Percentiles rank a stretch among this genome's conserved stretches.
phyloP scores from a whole-genome alignment of 331 rosid species.

The Pyracantha coccinea region DNA sequence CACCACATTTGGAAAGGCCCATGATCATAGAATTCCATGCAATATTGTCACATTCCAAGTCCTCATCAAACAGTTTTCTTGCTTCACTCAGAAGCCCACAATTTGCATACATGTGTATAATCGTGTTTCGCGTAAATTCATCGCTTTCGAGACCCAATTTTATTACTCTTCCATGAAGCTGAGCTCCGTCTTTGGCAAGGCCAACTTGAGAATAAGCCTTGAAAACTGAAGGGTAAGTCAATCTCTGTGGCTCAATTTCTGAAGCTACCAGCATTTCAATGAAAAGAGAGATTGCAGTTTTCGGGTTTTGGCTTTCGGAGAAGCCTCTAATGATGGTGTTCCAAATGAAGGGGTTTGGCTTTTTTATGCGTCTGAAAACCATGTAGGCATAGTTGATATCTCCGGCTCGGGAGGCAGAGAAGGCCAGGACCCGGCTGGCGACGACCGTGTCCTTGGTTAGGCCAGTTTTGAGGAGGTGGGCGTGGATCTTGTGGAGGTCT shows the following conservation, averaged over 20 bases:
- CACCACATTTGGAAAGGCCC: constrained; percentile 69
- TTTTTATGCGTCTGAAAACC: constrained; percentile 45
- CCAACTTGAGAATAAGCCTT: constrained; percentile 72
- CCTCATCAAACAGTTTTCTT: constrained; percentile 36
- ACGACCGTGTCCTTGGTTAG: constrained; percentile 40
- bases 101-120: constrained; percentile 59
- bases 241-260: constrained; percentile 34
- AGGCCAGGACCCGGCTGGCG: constrained; percentile 54
- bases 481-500: constrained; percentile 51
- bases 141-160: constrained; percentile 57
- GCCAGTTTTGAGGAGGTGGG: constrained; percentile 68
- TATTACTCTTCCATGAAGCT: constrained; percentile 73
- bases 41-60: constrained; percentile 44
- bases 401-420: constrained; percentile 57
- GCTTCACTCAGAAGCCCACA: constrained; percentile 65
- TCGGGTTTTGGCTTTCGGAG: constrained; percentile 56
- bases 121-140: constrained; percentile 42
- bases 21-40: constrained; percentile 77
- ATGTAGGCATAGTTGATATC: constrained; percentile 58
- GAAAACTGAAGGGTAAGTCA: constrained; percentile 83
- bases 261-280: constrained; percentile 57
- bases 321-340: constrained; percentile 68
- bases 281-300: constrained; percentile 50
- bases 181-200: constrained; percentile 54
- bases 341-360: constrained; percentile 64